These are phyloP conservation scores for Orychophragmus violaceus DNA, from an alignment of 345 rosid species.

Conservation along the genomic window DNA sequence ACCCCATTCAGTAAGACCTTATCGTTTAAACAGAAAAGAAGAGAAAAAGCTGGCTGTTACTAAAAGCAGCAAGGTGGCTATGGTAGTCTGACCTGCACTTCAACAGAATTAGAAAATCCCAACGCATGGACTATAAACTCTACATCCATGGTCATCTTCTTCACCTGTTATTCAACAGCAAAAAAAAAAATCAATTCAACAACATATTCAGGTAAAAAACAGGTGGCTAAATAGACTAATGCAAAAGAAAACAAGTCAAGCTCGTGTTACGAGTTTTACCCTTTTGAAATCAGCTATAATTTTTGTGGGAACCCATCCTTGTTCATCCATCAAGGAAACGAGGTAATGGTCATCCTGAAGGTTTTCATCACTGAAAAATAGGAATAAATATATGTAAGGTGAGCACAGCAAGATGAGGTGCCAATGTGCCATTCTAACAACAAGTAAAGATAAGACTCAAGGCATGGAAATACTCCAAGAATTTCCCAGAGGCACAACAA, in stretches of 20 bases:
- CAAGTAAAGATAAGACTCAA: neutral
- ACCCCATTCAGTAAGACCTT: neutral
- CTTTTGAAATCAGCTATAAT: constrained; percentile 75
- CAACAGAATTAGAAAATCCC: constrained; percentile 58
- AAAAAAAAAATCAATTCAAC: neutral
- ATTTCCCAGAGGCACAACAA: neutral
- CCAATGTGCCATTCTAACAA: neutral
- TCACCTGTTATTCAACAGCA: constrained; percentile 51
- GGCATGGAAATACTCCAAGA: neutral
- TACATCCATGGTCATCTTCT: constrained; percentile 71
- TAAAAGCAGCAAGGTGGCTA: constrained; percentile 2
- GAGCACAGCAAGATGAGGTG: neutral
- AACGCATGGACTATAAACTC: constrained; percentile 68
- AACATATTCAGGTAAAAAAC: neutral
- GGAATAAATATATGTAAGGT: neutral
- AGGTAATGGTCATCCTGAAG: constrained; percentile 62
- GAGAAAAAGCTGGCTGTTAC: neutral
- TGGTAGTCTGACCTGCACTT: constrained; percentile 68
- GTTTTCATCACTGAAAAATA: constrained; percentile 75
- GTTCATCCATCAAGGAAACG: constrained; percentile 77
- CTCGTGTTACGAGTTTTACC: constrained; percentile 37
- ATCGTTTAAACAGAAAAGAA: neutral
- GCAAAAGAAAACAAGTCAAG: constrained; percentile 7
- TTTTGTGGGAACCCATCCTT: constrained; percentile 83
- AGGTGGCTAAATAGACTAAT: neutral